These are phyloP conservation scores for Rhodotorula mucilaginosa DNA, from an alignment of 1,284 basidiomycete genomes.

Conservation along the genomic window DNA sequence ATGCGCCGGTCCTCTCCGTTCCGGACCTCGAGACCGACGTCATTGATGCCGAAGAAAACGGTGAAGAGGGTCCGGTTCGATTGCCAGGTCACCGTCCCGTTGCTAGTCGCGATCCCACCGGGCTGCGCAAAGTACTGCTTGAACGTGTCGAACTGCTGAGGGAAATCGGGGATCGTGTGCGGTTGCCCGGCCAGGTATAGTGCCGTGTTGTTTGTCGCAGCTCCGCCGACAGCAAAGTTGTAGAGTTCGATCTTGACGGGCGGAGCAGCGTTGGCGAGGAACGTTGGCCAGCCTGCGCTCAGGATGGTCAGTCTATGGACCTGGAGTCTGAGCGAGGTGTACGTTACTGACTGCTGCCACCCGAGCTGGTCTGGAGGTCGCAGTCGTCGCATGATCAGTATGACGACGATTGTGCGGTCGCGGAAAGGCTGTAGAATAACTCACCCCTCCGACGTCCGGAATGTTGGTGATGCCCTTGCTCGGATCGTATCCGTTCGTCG, in stretches of 20 bases:
- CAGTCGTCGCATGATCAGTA: not conserved
- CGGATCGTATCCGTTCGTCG: slow-evolving; percentile 13
- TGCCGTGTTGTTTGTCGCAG: slow-evolving; percentile 17
- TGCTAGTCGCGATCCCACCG: not conserved
- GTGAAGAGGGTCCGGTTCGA: slow-evolving; percentile 19
- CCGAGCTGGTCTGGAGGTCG: not conserved
- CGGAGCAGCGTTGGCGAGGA: not conserved
- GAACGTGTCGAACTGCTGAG: slow-evolving; percentile 14
- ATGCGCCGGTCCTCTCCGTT: not conserved
- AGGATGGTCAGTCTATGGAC: not conserved
- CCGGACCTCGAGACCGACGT: slow-evolving; percentile 14
- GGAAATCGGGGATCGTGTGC: slow-evolving; percentile 2
- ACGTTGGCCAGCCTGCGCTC: slow-evolving; percentile 7
- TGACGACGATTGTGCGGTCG: too few relatives aligned
- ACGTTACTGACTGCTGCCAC: slow-evolving; percentile 3
- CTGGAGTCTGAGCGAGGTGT: not conserved
- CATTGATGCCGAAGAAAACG: slow-evolving; percentile 32
- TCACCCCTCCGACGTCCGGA: not conserved
- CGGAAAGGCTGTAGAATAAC: not conserved
- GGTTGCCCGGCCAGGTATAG: not conserved
- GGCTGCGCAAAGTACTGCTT: slow-evolving; percentile 12
- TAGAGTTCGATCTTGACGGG: slow-evolving; percentile 1
- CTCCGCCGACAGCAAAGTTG: slow-evolving; percentile 21
- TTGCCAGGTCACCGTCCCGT: slow-evolving; percentile 1
- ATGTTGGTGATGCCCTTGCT: slow-evolving; percentile 5